A percentile compares a stretch with the other conserved stretches of the same genome.
These are phyloP conservation scores for Chimonanthus praecox DNA, from an alignment of 164 flowering plant genomes.

Conservation along the genomic window DNA sequence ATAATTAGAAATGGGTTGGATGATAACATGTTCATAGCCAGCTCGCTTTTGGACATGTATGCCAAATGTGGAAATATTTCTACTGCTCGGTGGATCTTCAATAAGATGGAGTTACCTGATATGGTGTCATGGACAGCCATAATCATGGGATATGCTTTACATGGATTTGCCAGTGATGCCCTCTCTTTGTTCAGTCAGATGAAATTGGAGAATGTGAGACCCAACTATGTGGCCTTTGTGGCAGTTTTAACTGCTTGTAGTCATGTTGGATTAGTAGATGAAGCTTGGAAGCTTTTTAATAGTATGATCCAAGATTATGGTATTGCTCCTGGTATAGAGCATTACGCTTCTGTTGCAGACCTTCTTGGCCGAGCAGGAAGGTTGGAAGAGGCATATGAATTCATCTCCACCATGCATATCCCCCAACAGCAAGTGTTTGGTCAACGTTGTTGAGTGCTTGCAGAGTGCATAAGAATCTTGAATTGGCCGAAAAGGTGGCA, in stretches of 20 bases:
- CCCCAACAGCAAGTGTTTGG: conserved; percentile 68
- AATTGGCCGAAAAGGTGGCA: conserved; percentile 63
- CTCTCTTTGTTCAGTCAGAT: conserved; percentile 56
- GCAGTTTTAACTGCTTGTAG: conserved; percentile 90
- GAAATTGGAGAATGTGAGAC: conserved; percentile 49
- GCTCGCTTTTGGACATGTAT: conserved; percentile 89
- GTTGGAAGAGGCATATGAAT: conserved; percentile 63
- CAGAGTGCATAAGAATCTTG: conserved; percentile 62
- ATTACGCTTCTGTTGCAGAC: conserved; percentile 83
- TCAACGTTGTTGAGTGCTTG: conserved; percentile 63
- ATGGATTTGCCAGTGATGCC: conserved; percentile 67
- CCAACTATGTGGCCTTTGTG: conserved; percentile 58
- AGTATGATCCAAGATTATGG: conserved; percentile 49
- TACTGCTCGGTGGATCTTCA: conserved; percentile 56
- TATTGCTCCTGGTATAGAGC: conserved; percentile 71
- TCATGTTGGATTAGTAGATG: conserved; percentile 73
- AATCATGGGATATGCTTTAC: conserved; percentile 83
- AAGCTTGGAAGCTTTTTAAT: conserved; percentile 57
- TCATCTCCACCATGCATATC: conserved; percentile 45
- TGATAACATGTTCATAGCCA: conserved; percentile 57
- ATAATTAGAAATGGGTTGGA: conserved; percentile 47
- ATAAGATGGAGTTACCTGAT: conserved; percentile 55
- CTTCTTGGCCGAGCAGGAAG: conserved; percentile 90
- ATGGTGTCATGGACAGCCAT: conserved; percentile 91
- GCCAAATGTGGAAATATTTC: conserved; percentile 77